A percentile compares a stretch with the other conserved stretches of the same genome.
Evolutionary conservation across 768 basidiomycete genomes (phyloP).

Genomic region (Leccinum pellstonianum): DNA sequence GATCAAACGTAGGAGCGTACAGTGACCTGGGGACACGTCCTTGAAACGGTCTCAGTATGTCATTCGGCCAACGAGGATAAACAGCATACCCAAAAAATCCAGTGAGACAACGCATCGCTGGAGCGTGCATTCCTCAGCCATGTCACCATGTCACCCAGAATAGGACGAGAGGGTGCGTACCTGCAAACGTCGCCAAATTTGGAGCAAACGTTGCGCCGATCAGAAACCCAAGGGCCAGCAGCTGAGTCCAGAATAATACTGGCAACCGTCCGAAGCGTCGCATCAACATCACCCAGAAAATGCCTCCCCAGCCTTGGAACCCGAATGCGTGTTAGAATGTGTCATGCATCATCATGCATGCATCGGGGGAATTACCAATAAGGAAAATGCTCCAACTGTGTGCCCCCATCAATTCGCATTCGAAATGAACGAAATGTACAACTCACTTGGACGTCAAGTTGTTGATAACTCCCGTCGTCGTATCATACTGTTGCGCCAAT

Average conservation of each 20-base stretch:
- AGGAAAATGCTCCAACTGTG: slow-evolving; percentile 49
- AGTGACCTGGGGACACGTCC: slow-evolving; percentile 52
- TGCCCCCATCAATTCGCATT: slow-evolving; percentile 4
- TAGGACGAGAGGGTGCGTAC: slow-evolving; percentile 20
- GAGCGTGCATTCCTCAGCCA: neutral
- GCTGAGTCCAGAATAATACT: slow-evolving; percentile 33
- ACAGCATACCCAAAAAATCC: slow-evolving; percentile 31
- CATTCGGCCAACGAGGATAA: neutral
- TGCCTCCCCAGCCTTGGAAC: slow-evolving; percentile 30
- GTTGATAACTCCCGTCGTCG: slow-evolving; percentile 49
- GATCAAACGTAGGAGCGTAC: slow-evolving; percentile 24
- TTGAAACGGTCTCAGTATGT: slow-evolving; percentile 12
- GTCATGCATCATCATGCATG: neutral
- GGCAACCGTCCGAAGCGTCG: slow-evolving; percentile 31
- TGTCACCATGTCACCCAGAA: neutral
- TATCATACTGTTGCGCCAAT: slow-evolving; percentile 43
- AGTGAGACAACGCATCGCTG: slow-evolving; percentile 34
- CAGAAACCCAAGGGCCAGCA: slow-evolving; percentile 46
- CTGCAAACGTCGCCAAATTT: slow-evolving; percentile 45
- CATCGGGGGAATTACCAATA: slow-evolving; percentile 30
- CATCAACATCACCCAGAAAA: slow-evolving; percentile 32
- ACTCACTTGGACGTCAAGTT: slow-evolving; percentile 46
- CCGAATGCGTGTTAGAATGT: slow-evolving; percentile 8
- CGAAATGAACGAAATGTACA: neutral
- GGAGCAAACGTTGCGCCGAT: slow-evolving; percentile 54